A percentile compares a stretch with the other conserved stretches of the same genome.
Conservation (phyloP, 345 rosid genomes). For the Salix caprea region DNA sequence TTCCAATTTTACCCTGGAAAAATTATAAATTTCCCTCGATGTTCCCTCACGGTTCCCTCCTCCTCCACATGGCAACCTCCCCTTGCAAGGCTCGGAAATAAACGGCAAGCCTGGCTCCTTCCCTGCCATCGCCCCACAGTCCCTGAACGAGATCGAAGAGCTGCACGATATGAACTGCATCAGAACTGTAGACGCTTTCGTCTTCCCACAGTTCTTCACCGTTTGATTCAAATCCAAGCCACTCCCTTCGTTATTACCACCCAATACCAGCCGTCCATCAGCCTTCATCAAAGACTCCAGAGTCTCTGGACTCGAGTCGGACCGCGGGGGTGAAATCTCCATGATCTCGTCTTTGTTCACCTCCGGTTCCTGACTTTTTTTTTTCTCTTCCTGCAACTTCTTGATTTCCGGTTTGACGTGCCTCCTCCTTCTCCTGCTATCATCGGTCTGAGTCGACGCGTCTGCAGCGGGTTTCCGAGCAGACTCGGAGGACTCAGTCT, state of each 20-base stretch:
- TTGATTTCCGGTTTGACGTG: slow-evolving; percentile 14
- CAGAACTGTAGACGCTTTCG: slow-evolving; percentile 73
- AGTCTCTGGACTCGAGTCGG: slow-evolving; percentile 95
- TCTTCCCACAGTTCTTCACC: slow-evolving; percentile 49
- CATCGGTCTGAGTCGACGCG: slow-evolving; percentile 90
- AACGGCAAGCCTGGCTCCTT: slow-evolving; percentile 64
- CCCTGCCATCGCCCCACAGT: slow-evolving; percentile 56
- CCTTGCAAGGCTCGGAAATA: slow-evolving; percentile 37
- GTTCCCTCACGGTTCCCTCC: slow-evolving; percentile 32
- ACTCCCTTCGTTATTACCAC: slow-evolving; percentile 2
- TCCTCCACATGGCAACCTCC: slow-evolving; percentile 53
- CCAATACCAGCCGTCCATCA: slow-evolving; percentile 56
- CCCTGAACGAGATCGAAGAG: slow-evolving; percentile 67
- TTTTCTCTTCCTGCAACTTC: slow-evolving; percentile 11
- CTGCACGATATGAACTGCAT: slow-evolving; percentile 96
- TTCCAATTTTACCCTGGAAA: slow-evolving; percentile 60
- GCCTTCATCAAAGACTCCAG: slow-evolving; percentile 75
- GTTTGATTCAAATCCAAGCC: slow-evolving; percentile 31
- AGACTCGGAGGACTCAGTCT: slow-evolving; percentile 59
- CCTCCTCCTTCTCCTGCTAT: slow-evolving; percentile 51
- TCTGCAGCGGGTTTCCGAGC: slow-evolving; percentile 56
- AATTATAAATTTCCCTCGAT: slow-evolving; percentile 30
- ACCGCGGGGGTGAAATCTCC: slow-evolving; percentile 93
- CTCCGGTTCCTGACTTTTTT: slow-evolving; percentile 30
- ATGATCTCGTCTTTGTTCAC: slow-evolving; percentile 51